These are phyloP conservation scores for Symbiodinium natans DNA, from an alignment of 73 alveolate species.

Conservation along the genomic window DNA sequence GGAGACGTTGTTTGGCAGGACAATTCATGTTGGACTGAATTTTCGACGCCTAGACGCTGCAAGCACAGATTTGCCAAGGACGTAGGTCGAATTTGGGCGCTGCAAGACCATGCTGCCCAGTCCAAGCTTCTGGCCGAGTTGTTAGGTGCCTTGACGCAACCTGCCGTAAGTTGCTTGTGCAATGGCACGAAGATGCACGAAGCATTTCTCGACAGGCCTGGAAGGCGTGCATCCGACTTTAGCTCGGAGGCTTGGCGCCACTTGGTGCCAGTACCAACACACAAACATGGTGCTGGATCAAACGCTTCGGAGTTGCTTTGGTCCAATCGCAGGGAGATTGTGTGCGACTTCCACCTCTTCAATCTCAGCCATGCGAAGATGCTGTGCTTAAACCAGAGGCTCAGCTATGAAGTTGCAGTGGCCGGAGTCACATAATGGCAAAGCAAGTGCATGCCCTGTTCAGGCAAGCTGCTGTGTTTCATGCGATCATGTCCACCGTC, in stretches of 20 bases:
- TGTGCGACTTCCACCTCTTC: conserved; percentile 89
- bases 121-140: conserved; percentile 79
- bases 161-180: too few species aligned
- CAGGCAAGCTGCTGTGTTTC: conserved; percentile 91
- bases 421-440: background rate
- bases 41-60: too few species aligned
- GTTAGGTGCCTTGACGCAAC: background rate
- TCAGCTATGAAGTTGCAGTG: background rate
- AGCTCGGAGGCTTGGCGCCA: conserved; percentile 59
- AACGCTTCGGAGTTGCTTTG: background rate
- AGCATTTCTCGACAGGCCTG: too few species aligned
- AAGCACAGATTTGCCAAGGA: background rate
- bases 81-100: conserved; percentile 77
- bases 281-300: too few species aligned
- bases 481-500: conserved; percentile 58
- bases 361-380: conserved; percentile 90
- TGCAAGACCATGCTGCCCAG: conserved; percentile 58
- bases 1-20: too few species aligned
- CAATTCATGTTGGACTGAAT: too few species aligned
- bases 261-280: too few species aligned
- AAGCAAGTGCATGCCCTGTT: background rate
- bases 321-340: conserved; percentile 50
- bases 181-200: too few species aligned
- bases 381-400: conserved; percentile 83
- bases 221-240: conserved; percentile 65